Conservation (phyloP, 768 basidiomycete genomes). For the Paxillus involutus region DNA sequence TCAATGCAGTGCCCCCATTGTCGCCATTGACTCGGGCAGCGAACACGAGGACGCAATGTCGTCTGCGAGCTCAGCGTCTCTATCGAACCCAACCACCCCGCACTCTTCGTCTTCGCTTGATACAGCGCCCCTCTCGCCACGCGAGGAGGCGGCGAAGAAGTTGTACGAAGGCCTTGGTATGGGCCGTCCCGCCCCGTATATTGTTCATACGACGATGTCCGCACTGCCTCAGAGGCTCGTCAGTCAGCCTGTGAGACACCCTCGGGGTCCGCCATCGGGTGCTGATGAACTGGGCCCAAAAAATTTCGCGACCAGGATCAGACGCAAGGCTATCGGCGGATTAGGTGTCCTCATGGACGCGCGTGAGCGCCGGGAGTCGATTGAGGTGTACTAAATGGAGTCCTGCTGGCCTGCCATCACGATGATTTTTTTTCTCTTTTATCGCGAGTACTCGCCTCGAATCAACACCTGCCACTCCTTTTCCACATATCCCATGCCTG, state of each 20-base stretch:
- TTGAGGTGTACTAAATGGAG: slow-evolving; percentile 61
- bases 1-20: slow-evolving; percentile 44
- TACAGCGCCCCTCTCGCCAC: slow-evolving; percentile 65
- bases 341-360: slow-evolving; percentile 78
- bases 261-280: slow-evolving; percentile 83
- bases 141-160: slow-evolving; percentile 86
- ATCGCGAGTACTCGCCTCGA: slow-evolving; percentile 11
- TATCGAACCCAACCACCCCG: slow-evolving; percentile 77
- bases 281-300: slow-evolving; percentile 84
- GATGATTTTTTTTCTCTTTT: slow-evolving; percentile 4
- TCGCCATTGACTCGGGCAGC: slow-evolving; percentile 57
- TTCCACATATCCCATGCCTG: slow-evolving; percentile 8
- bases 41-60: slow-evolving; percentile 58
- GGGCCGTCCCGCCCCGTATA: slow-evolving; percentile 57
- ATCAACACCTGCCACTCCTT: slow-evolving; percentile 21
- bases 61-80: slow-evolving; percentile 56
- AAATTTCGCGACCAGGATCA: slow-evolving; percentile 86
- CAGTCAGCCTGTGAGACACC: slow-evolving; percentile 80
- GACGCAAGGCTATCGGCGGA: slow-evolving; percentile 82
- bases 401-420: slow-evolving; percentile 4
- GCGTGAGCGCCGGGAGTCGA: slow-evolving; percentile 73
- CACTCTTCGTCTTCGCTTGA: slow-evolving; percentile 62
- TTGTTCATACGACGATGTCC: slow-evolving; percentile 24
- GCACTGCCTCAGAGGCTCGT: slow-evolving; percentile 50
- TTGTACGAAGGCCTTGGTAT: slow-evolving; percentile 88